phyloP scores from a whole-genome alignment of 495 filamentous ascomycete genomes.

The Stereocaulon alpinum region DNA sequence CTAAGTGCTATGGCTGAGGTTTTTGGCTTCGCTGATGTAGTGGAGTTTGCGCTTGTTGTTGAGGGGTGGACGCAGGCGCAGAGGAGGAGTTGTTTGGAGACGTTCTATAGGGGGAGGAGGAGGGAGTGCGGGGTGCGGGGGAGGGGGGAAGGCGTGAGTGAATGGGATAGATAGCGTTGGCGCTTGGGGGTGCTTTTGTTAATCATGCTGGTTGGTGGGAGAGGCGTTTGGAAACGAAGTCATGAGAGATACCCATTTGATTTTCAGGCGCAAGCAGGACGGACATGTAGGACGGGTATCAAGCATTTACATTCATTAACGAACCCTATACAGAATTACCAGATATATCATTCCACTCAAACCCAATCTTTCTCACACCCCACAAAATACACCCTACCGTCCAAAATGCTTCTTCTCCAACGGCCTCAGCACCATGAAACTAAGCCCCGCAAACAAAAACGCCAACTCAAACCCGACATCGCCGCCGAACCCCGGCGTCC shows the following conservation, averaged over 20 bases:
- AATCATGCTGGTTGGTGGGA: background rate
- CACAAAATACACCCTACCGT: conserved; percentile 29
- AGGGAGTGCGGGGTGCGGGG: conserved; percentile 20
- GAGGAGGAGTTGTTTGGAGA: conserved; percentile 65
- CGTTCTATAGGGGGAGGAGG: conserved; percentile 60
- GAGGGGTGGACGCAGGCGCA: conserved; percentile 89
- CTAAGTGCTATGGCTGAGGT: conserved; percentile 81
- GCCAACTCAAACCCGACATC: conserved; percentile 71
- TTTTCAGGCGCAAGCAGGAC: no score
- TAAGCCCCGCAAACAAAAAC: conserved; percentile 41
- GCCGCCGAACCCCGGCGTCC: conserved; percentile 46
- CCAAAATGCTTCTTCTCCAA: conserved; percentile 47
- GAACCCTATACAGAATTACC: no score
- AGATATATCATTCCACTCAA: no score
- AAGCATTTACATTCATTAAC: no score
- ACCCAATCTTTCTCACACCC: no score
- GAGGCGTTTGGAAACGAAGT: background rate
- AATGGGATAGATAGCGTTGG: no score
- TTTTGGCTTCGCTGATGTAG: conserved; percentile 65
- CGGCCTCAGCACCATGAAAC: conserved; percentile 38
- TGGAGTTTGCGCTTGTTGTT: conserved; percentile 86
- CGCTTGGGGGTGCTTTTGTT: no score
- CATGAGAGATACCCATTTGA: no score
- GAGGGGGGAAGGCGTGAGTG: background rate
- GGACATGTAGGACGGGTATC: no score